Evolutionary conservation across 108 stramenopile species (phyloP).

Genomic region (Pseudonitzschia multistriata): DNA sequence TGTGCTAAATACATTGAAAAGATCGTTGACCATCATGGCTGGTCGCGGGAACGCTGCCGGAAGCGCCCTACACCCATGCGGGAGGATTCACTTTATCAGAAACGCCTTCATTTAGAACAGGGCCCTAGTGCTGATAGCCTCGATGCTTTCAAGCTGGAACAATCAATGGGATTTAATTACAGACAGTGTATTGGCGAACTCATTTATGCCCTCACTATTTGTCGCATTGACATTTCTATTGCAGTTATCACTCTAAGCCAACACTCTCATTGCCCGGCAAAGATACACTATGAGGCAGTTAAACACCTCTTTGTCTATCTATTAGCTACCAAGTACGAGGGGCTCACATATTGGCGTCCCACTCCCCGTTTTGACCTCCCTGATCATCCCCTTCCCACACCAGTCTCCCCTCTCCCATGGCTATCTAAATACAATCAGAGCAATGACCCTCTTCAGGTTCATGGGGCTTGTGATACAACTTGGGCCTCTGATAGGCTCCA

Average conservation of each 20-base stretch:
- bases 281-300: slow-evolving; percentile 1
- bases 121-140: not conserved
- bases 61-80: not conserved
- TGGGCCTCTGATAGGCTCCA: slow-evolving; percentile 29
- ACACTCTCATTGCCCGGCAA: not conserved
- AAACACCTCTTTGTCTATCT: not conserved
- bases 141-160: slow-evolving; percentile 5
- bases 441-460: too few relatives aligned
- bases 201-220: slow-evolving; percentile 32
- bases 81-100: not conserved
- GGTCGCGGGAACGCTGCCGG: not conserved
- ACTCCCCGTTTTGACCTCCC: not conserved
- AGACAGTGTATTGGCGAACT: slow-evolving; percentile 28
- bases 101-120: not conserved
- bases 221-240: slow-evolving; percentile 2
- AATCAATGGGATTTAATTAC: slow-evolving; percentile 16
- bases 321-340: not conserved
- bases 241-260: slow-evolving; percentile 4
- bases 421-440: too few relatives aligned
- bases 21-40: slow-evolving; percentile 22
- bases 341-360: not conserved
- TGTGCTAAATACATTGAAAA: slow-evolving; percentile 29
- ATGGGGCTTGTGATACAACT: slow-evolving; percentile 30
- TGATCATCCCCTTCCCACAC: not conserved
- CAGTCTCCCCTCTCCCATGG: not conserved